These are phyloP conservation scores for Cercospora sesami DNA, from an alignment of 2,329 filamentous ascomycete species.

Conservation along the genomic window DNA sequence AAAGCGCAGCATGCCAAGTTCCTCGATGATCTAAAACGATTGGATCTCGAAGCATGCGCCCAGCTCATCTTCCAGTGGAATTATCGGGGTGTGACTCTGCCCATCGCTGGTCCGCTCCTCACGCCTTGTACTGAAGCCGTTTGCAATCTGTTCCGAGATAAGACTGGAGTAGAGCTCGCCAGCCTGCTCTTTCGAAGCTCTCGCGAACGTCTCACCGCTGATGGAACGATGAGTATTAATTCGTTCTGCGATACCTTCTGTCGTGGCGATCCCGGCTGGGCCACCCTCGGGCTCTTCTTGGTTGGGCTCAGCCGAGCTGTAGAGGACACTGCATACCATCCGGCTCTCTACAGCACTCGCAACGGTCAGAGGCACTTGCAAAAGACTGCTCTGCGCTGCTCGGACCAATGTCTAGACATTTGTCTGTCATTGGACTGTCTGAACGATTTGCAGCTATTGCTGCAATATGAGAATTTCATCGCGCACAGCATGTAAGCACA, in stretches of 20 bases:
- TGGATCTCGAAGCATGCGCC: slow-evolving; percentile 23
- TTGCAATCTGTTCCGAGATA: slow-evolving; percentile 16
- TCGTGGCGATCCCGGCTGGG: slow-evolving; percentile 40
- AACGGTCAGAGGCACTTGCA: slow-evolving; percentile 37
- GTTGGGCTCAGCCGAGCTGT: slow-evolving; percentile 43
- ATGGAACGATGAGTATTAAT: background rate
- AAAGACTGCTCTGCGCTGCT: slow-evolving; percentile 21
- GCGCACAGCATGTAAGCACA: slow-evolving; percentile 40
- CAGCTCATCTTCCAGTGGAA: slow-evolving; percentile 33
- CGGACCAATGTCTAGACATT: slow-evolving; percentile 42
- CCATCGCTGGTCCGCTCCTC: slow-evolving; percentile 32
- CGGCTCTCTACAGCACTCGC: slow-evolving; percentile 34
- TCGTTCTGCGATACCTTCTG: slow-evolving; percentile 11
- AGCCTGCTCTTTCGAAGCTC: slow-evolving; percentile 13
- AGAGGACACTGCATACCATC: slow-evolving; percentile 36
- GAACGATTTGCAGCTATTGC: slow-evolving; percentile 49
- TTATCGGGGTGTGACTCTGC: slow-evolving; percentile 32
- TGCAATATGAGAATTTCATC: slow-evolving; percentile 53
- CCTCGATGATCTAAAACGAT: slow-evolving; percentile 21
- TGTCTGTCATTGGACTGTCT: slow-evolving; percentile 40
- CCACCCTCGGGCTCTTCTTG: slow-evolving; percentile 45
- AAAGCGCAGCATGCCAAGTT: slow-evolving; percentile 27
- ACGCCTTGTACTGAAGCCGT: slow-evolving; percentile 30
- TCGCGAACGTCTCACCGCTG: slow-evolving; percentile 8
- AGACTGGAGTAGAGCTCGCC: slow-evolving; percentile 5